phyloP scores from a whole-genome alignment of 2,329 filamentous ascomycete genomes.

The Orbilia brochopaga region DNA sequence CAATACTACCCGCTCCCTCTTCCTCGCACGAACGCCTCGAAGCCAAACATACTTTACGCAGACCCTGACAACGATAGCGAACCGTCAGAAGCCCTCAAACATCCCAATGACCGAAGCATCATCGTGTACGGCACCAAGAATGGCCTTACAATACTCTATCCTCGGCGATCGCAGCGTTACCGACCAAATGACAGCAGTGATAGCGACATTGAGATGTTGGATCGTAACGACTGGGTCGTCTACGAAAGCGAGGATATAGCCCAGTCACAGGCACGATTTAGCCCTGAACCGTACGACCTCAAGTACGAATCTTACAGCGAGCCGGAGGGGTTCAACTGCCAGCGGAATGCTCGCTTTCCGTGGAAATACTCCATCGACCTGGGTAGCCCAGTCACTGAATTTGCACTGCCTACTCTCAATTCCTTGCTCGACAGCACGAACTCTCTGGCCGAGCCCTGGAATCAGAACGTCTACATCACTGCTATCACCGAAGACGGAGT shows the following conservation, averaged over 20 bases:
- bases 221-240: neutral
- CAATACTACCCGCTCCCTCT: conserved; percentile 32
- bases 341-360: conserved; percentile 28
- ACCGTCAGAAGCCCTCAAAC: neutral
- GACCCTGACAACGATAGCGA: neutral
- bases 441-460: conserved; percentile 10
- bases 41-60: neutral
- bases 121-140: conserved; percentile 31
- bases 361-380: conserved; percentile 34
- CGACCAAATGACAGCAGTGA: neutral
- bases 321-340: conserved; percentile 9
- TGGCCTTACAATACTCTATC: conserved; percentile 39
- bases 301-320: conserved; percentile 33
- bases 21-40: conserved; percentile 1
- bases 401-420: conserved; percentile 16
- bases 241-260: neutral
- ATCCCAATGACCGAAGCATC: conserved; percentile 27
- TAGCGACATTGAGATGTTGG: neutral
- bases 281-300: neutral
- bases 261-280: neutral
- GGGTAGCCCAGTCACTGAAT: conserved; percentile 19
- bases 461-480: conserved; percentile 22
- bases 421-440: neutral
- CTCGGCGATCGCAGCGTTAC: conserved; percentile 1
- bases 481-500: conserved; percentile 28